Base-by-base conservation (phyloP, 2,329 filamentous ascomycete species). In the Penicillium freii region DNA sequence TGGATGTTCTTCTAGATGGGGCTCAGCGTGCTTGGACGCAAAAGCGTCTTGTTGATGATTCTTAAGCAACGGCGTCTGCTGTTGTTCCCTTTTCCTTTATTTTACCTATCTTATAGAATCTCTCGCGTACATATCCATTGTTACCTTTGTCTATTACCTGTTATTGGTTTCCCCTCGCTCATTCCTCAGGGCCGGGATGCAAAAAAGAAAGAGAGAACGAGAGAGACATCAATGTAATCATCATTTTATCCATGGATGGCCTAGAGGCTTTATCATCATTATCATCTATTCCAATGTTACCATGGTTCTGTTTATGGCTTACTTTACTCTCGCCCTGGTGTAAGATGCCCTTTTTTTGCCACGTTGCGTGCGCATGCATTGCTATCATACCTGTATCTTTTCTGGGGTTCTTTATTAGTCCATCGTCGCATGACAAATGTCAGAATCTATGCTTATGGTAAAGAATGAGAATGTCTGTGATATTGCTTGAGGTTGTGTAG, bases 1-100 rank as follows among this genome's bases (percentile, higher is more conserved):
- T 88, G 60, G 85, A 87, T 1, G 70, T 71, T 1, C 71, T 90
- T 42, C 66, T 80, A 40, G 80, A 80, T 45, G 80, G 82, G 17
- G 87, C 87, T 25, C 78, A 77, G 63, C 74, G 75, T 51, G 80
- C 79, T 38, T 77, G 74, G 72, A 75, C 78, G 15, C 75, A 77
- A 57, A 81, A 78, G 65, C 77, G 72, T 61, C 66, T 80, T 25
- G 73, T 78, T 49, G 76, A 80, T 68, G 77, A 78, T 57, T 73
- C 69, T 51, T 75, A 65, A 59, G 45, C 10, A 23, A 19, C 6
- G 5, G 21, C 4, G 13, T 4, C 4, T 9, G 10, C 25, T 51
- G 17, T 50, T 44, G 27, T 23, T 42, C 33, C 29, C 23, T 17
- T 31, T 51, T 38, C 27, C 13, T 50, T 45, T 33, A 29, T 36